Evolutionary conservation across 2,329 filamentous ascomycete species (phyloP).

Genomic region (Nemania sp.): DNA sequence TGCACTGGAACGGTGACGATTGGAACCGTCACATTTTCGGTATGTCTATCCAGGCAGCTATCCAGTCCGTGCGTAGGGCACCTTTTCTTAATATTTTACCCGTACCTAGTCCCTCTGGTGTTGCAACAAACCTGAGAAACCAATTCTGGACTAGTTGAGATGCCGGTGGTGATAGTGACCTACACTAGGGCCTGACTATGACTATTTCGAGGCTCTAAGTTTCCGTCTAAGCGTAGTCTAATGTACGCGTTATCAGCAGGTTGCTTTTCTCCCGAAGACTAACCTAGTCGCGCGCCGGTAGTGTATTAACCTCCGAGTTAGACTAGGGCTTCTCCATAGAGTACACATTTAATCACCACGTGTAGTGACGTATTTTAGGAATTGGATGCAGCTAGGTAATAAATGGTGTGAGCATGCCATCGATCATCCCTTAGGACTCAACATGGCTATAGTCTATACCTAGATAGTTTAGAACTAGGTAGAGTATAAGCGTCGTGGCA

Average conservation of each 20-base stretch:
- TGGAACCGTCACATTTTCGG: slow-evolving; percentile 20
- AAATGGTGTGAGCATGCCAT: slow-evolving; percentile 5
- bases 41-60: not conserved
- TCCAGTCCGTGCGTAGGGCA: not conserved
- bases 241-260: not conserved
- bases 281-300: not conserved
- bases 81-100: slow-evolving; percentile 5
- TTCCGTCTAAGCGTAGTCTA: not conserved
- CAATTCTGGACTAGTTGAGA: not conserved
- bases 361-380: not conserved
- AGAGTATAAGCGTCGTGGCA: slow-evolving; percentile 3
- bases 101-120: not conserved
- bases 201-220: slow-evolving; percentile 21
- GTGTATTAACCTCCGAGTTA: not conserved
- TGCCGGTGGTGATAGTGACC: slow-evolving; percentile 13
- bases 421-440: not conserved
- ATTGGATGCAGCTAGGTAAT: not conserved
- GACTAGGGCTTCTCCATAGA: not conserved
- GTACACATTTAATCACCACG: not conserved
- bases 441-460: not conserved
- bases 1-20: slow-evolving; percentile 35
- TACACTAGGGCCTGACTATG: slow-evolving; percentile 10
- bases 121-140: slow-evolving; percentile 5
- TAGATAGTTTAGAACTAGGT: slow-evolving; percentile 15
- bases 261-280: not conserved